Percentiles rank a stretch among this genome's conserved stretches.
These are phyloP conservation scores for Quillaja saponaria DNA, from an alignment of 306 rosid genomes.

Conservation along the genomic window DNA sequence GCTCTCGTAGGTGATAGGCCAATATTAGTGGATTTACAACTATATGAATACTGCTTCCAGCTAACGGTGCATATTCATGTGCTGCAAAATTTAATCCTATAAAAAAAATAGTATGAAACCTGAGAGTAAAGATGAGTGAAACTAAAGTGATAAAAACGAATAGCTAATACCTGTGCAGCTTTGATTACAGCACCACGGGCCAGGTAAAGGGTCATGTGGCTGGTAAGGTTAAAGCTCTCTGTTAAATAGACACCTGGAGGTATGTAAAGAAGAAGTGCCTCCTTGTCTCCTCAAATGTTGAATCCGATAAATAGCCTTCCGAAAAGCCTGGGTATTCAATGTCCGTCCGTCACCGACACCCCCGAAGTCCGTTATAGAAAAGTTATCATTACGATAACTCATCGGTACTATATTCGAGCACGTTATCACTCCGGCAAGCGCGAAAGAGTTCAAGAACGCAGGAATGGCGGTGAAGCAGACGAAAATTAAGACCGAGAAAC, in stretches of 20 bases:
- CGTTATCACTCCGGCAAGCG: slow-evolving; percentile 37
- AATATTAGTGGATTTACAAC: too few relatives aligned
- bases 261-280: slow-evolving; percentile 70
- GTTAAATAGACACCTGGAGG: slow-evolving; percentile 85
- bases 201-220: slow-evolving; percentile 75
- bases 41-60: neutral
- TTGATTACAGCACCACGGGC: slow-evolving; percentile 77
- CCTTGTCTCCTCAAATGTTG: slow-evolving; percentile 59
- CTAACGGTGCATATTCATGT: too few relatives aligned
- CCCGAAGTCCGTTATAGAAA: slow-evolving; percentile 68
- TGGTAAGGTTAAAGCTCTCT: slow-evolving; percentile 74
- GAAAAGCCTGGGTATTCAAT: slow-evolving; percentile 73
- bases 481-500: slow-evolving; percentile 22
- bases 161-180: slow-evolving; percentile 60
- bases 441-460: neutral
- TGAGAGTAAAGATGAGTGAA: neutral
- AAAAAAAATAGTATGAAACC: neutral
- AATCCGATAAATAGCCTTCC: slow-evolving; percentile 68
- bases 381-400: slow-evolving; percentile 53
- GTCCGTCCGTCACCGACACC: slow-evolving; percentile 80
- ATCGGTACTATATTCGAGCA: slow-evolving; percentile 73
- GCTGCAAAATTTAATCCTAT: neutral
- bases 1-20: too few relatives aligned
- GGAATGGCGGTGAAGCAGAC: slow-evolving; percentile 27
- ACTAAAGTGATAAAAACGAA: neutral